Base-by-base conservation (phyloP, 306 rosid genomes). In the Quillaja saponaria region DNA sequence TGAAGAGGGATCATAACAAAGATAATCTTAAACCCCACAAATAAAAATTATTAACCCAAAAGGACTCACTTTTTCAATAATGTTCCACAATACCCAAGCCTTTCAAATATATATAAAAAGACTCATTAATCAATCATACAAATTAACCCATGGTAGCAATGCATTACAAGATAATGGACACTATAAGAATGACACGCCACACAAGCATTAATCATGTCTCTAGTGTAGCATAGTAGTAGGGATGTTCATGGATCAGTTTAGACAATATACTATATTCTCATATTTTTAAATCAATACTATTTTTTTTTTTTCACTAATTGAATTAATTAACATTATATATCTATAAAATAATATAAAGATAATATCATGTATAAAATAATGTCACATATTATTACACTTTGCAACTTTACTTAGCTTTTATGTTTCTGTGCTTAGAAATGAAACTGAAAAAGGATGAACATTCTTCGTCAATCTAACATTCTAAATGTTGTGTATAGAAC, bases 21-120 rank as follows among this genome's bases (percentile, higher is more conserved):
- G 38, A 64, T 50, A 58, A 54, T 49, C 66, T 58, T 28, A 20
- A 49, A 41, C 46, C 55, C 34, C 69, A 58, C 28, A 19, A 1
- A 14, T 21, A 9, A 25, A 58, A 42, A 55, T 11, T n/a, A 59
- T 55, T 18, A 34, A 47, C 10, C 63, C 13, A 40, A 61, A 71
- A 62, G 75, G 38, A 33, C 38, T 45, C 45, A 13, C 55, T 60
- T 60, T 60, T 51, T 13, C 5, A 35, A 38, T 62, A n/a, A 60
- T 60, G 42, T 60, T 60, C 21, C 17, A 44, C 19, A 40, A 52
- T 47, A 35, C 50, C 17, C 39, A 46, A 14, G n/a, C 55, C 15
- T 15, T 46, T 37, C 49, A 1, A 34, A 0, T 21, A 10, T 21
- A 3, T 15, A 45, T 60, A 3, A 42, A 59, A 14, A 21, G 34